Evolutionary conservation across 1,284 basidiomycete genomes (phyloP), one percentile per base, ranked within the genome.

Genomic region (Neolentinus lepideus): DNA sequence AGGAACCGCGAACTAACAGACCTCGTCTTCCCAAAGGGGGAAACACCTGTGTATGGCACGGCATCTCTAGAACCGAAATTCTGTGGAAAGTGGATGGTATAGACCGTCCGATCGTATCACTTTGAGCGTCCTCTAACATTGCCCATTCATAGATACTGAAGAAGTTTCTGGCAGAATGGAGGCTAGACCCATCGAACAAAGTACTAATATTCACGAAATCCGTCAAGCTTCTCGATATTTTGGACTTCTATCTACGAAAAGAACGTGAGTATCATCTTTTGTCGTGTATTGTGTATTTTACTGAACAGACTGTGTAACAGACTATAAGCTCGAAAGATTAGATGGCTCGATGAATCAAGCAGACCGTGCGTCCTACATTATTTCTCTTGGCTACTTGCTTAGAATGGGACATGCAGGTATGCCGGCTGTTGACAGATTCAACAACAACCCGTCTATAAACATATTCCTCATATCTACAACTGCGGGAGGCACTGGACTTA

Each of bases 191-290:
- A 2, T 73, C 75, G 1, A 94, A 89, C 68, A 92, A 92, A 65
- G 85, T 92, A 24, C 73, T 94, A 24, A 84, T 94, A 54, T 95
- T 95, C 69, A 92, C 91, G 2, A 91, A 91, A 66, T 88, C 88
- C 1, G 83, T 91, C 57, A 92, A 90, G 65, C 71, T 95, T 16
- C 72, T 95, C 21, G 83, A 88, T 10, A 90, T 92, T 78, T 70
- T 95, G 33, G 82, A 88, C 53, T 85, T 80, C 61, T 84, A 90
- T 64, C 74, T 94, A 16, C 74, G 75, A 21, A 71, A 71, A 6
- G 71, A 75, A 62, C 71, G 87, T 86, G 54, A 52, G 29, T 45
- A 25, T 46, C 9, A 21, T 54, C 11, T 24, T 29, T n/a, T 47
- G 26, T 21, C 11, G 26, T 56, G 8, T 36, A 45, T 26, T 53